Base-by-base conservation (phyloP, 2,329 filamentous ascomycete species). In the Herpotrichia juniperi region DNA sequence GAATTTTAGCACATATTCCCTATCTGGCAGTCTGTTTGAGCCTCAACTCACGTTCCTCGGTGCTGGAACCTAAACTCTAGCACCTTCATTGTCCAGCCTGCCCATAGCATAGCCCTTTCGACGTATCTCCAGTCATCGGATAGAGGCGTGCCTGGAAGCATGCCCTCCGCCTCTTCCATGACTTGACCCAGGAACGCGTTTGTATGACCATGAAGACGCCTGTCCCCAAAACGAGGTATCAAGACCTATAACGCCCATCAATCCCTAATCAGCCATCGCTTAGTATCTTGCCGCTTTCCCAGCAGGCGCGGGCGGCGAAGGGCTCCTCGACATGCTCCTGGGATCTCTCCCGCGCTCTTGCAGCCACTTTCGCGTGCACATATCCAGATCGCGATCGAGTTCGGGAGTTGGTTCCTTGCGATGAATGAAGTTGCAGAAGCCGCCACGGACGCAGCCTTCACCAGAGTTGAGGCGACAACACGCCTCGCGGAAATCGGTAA, bases 401-500 rank as follows among this genome's bases (percentile, higher is more conserved):
- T 97, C 93, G 10, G 91, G 81, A 63, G 84, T 86, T 3, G 94
- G 94, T 73, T 97, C 94, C 81, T 99, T 99, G 70, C 94, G 86
- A 75, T 99, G 94, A 61, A 99, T 99, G 76, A 99, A 99, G 76
- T 99, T 99, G 83, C 94, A 99, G 81, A 97, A 97, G 26, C 94
- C 94, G 57, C 93, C 94, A 60, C 94, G 84, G 37, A 96, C 92
- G 76, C 94, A 99, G 39, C 94, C 94, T 76, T 97, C 94, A 57
- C 94, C 94, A 32, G 85, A 90, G 71, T 99, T 99, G 22, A 97
- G 82, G 48, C 94, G 85, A 78, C 94, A 99, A 75, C 94, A 99
- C 16, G 94, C 94, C 80, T 99, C 94, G 73, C 94, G 85, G 77
- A 99, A 99, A 78, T 99, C 94, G 59, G 94, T 99, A 50, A 99